Base-by-base conservation (phyloP, 2,329 filamentous ascomycete species). In the Arthroderma sp. region DNA sequence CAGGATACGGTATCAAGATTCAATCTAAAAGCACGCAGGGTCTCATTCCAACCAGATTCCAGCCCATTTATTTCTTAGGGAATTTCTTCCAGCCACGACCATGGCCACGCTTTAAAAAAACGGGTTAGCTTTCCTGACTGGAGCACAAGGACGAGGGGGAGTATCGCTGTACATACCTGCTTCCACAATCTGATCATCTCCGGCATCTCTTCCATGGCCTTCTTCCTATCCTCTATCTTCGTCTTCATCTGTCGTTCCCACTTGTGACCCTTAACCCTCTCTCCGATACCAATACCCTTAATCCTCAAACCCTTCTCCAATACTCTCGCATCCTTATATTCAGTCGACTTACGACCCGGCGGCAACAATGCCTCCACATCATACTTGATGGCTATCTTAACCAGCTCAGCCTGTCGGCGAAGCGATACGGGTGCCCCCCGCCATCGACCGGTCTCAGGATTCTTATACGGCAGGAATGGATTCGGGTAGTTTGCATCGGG, bases 151-250 rank as follows among this genome's bases (percentile, higher is more conserved):
- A 37, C 28, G 1, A 43, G 29, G 5, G 22, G 11, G 6, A 28
- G 31, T 40, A 42, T 47, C 41, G 30, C 45, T 44, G 42, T 46
- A 66, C 78, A 62, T 70, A 91, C 85, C 77, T 83, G 80, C 69
- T 94, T 94, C 91, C 89, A 98, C 64, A 83, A 74, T 64, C 83
- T 78, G 62, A 98, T 85, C 70, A 96, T 77, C 58, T 82, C 78
- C 51, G 89, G 87, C 91, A 98, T 98, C 48, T 81, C 80, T 70
- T 93, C 65, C 85, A 96, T 95, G 48, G 91, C 91, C 65, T 85
- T 77, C 74, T 83, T 83, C 68, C 87, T 80, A 69, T 84, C 79
- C 63, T 94, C 86, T 75, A 96, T 76, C 65, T 81, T 83, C 49
- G 75, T 72, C 67, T 84, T 81, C 70, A 95, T 71, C 57, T 82